Conservation (phyloP, 371 early-diverging fungal species). For the Rhizomucor miehei region DNA sequence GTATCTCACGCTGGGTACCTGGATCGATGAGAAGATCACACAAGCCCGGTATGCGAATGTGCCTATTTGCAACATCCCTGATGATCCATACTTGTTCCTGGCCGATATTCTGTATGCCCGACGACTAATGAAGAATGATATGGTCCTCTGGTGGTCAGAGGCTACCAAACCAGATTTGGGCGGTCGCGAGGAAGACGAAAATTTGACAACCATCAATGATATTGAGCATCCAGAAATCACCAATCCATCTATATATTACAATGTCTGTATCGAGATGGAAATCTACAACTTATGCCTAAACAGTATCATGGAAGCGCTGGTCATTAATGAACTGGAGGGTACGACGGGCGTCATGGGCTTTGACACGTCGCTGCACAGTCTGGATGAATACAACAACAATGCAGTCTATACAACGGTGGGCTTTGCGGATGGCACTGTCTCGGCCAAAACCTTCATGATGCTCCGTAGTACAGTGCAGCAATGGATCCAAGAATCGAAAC, state of each 20-base stretch:
- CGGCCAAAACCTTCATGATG: constrained; percentile 67
- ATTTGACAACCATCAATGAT: constrained; percentile 53
- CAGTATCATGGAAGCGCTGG: constrained; percentile 68
- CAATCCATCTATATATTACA: constrained; percentile 70
- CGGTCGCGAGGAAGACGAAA: constrained; percentile 84
- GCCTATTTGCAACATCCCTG: constrained; percentile 88
- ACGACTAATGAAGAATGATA: constrained; percentile 65
- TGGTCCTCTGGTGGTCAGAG: constrained; percentile 91
- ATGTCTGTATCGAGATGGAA: constrained; percentile 83
- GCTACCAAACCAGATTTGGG: constrained; percentile 84
- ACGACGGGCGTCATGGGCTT: constrained; percentile 50
- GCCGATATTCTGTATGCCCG: constrained; percentile 86
- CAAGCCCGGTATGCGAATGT: constrained; percentile 84
- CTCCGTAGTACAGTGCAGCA: constrained; percentile 75
- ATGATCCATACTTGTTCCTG: constrained; percentile 75
- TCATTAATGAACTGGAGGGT: constrained; percentile 80
- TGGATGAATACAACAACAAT: constrained; percentile 53
- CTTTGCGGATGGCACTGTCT: constrained; percentile 62
- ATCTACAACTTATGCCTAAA: constrained; percentile 81
- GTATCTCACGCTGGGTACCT: constrained; percentile 69
- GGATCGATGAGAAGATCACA: constrained; percentile 71
- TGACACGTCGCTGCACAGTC: constrained; percentile 32
- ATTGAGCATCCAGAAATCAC: constrained; percentile 69
- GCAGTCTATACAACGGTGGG: constrained; percentile 32
- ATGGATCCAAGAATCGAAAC: constrained; percentile 62